phyloP scores from a whole-genome alignment of 2,329 filamentous ascomycete genomes.

The Sporothrix sp. region DNA sequence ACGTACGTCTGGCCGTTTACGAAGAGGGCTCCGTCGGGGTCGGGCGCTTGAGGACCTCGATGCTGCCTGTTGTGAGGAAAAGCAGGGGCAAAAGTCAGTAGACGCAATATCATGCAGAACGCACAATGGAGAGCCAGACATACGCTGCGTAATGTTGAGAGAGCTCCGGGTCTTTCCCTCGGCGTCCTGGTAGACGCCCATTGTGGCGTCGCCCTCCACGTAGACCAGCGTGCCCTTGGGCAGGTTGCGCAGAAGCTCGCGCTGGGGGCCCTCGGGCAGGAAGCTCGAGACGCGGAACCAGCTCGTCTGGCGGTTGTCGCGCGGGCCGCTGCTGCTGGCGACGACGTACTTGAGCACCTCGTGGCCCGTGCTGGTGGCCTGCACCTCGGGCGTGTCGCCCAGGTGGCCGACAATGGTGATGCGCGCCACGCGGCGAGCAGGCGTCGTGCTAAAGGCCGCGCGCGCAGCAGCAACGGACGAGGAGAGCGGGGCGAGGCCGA shows the following conservation, averaged over 20 bases:
- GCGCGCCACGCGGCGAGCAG: conserved; percentile 57
- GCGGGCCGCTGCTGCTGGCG: conserved; percentile 55
- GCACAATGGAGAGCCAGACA: conserved; percentile 30
- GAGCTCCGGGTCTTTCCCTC: conserved; percentile 57
- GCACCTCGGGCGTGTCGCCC: conserved; percentile 66
- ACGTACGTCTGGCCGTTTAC: too few species aligned
- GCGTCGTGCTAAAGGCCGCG: conserved; percentile 62
- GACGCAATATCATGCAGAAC: too few species aligned
- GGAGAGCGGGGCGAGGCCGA: conserved; percentile 21
- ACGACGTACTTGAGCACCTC: conserved; percentile 72
- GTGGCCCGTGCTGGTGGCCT: conserved; percentile 56
- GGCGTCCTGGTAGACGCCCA: conserved; percentile 55
- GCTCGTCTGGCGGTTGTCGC: conserved; percentile 65
- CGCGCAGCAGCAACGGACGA: conserved; percentile 35
- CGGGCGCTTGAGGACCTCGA: conserved; percentile 38
- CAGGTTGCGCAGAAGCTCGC: conserved; percentile 62
- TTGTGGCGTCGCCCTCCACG: conserved; percentile 71
- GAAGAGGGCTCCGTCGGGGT: conserved; percentile 10
- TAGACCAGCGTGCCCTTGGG: conserved; percentile 76
- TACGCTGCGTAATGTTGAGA: conserved; percentile 74
- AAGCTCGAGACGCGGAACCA: conserved; percentile 81
- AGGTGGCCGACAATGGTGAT: conserved; percentile 84
- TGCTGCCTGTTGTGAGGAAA: conserved; percentile 26
- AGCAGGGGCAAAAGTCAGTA: too few species aligned
- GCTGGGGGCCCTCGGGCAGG: conserved; percentile 51